Percentiles rank a stretch among this genome's conserved stretches.
Conservation (phyloP, 352 stramenopile species). For the Pythium apleroticum region DNA sequence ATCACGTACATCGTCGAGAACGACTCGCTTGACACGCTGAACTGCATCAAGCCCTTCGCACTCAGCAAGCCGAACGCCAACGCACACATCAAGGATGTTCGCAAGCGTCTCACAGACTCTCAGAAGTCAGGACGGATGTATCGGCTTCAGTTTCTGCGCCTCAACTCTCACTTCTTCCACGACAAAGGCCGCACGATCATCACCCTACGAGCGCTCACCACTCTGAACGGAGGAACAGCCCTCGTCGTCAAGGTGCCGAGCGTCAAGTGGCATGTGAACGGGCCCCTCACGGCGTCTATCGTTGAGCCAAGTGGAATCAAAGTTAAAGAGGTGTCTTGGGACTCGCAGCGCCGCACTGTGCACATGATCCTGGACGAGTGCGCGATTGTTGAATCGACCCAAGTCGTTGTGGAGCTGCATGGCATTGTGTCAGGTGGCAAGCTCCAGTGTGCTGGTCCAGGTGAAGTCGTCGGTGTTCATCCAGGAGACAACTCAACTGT, state of each 20-base stretch:
- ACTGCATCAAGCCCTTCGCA: conserved; percentile 53
- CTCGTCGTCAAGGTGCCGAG: conserved; percentile 50
- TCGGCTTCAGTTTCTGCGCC: conserved; percentile 51
- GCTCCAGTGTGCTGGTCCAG: conserved; percentile 37
- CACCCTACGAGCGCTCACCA: conserved; percentile 36
- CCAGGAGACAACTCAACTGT: conserved; percentile 19
- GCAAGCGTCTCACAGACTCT: conserved; percentile 30
- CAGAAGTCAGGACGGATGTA: conserved; percentile 40
- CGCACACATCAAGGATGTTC: conserved; percentile 35
- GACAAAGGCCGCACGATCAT: conserved; percentile 43
- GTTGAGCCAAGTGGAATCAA: conserved; percentile 31
- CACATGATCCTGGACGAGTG: conserved; percentile 40
- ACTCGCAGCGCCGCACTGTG: conserved; percentile 42
- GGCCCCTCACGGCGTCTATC: conserved; percentile 25
- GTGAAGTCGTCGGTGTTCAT: conserved; percentile 40
- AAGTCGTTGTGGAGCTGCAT: conserved; percentile 36
- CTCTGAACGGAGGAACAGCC: conserved; percentile 25
- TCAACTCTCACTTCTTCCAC: conserved; percentile 60
- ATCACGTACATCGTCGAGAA: conserved; percentile 37
- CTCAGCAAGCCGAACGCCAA: conserved; percentile 30
- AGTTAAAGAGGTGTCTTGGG: conserved; percentile 44
- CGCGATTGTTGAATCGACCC: conserved; percentile 28
- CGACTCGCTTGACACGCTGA: conserved; percentile 37
- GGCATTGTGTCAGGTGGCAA: conserved; percentile 28
- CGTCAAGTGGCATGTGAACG: conserved; percentile 40